phyloP scores from a whole-genome alignment of 2,329 filamentous ascomycete genomes.

The Nannizzia gypsea region DNA sequence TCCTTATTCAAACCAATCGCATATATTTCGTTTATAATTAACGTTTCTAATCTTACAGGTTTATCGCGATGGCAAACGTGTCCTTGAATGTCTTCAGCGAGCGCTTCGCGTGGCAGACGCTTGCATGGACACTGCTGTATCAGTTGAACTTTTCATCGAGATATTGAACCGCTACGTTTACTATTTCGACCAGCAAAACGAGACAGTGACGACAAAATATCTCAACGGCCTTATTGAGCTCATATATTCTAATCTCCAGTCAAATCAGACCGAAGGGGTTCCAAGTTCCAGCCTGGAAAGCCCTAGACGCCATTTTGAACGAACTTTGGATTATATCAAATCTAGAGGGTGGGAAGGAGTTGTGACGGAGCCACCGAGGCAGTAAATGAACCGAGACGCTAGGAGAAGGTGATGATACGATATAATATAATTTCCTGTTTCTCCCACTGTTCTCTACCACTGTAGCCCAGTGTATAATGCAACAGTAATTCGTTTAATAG shows the following conservation, averaged over 20 bases:
- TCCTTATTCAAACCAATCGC: neutral
- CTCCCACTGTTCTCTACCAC: neutral
- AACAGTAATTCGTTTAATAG: neutral
- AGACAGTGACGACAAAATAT: constrained; percentile 96
- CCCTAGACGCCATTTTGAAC: constrained; percentile 84
- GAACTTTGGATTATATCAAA: constrained; percentile 87
- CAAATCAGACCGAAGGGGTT: constrained; percentile 55
- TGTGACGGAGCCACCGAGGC: constrained; percentile 48
- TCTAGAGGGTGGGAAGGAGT: constrained; percentile 89
- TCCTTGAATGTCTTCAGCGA: constrained; percentile 89
- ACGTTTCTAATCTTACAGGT: constrained; percentile 38
- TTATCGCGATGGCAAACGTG: constrained; percentile 93
- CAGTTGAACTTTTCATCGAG: constrained; percentile 95
- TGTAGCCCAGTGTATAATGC: neutral
- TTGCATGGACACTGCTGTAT: constrained; percentile 96
- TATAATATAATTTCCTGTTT: neutral
- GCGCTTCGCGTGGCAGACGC: constrained; percentile 93
- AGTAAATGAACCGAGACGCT: neutral
- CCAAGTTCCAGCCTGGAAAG: constrained; percentile 66
- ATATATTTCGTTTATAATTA: neutral
- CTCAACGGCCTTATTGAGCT: constrained; percentile 95
- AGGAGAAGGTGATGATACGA: neutral
- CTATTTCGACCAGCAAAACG: constrained; percentile 98
- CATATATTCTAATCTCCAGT: constrained; percentile 89
- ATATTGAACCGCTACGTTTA: constrained; percentile 98